Evolutionary conservation across 2,329 filamentous ascomycete genomes (phyloP).

Genomic region (Botryotinia convoluta): DNA sequence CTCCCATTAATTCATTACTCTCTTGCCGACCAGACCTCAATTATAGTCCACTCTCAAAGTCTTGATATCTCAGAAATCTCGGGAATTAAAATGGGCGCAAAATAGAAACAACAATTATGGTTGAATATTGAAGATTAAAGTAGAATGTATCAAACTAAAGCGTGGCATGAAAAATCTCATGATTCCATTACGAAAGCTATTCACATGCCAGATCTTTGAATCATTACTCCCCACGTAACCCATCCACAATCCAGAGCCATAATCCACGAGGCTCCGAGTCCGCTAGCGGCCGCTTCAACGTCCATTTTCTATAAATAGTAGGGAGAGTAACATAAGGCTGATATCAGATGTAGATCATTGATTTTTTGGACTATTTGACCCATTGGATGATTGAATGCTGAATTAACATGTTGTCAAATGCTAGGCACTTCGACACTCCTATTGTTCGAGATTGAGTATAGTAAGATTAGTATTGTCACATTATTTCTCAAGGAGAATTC

Average conservation of each 20-base stretch:
- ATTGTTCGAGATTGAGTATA: not conserved
- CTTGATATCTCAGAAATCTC: not conserved
- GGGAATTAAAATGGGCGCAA: not conserved
- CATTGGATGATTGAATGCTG: not conserved
- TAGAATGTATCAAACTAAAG: not conserved
- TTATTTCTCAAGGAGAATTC: not conserved
- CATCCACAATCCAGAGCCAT: not conserved
- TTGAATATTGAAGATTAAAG: not conserved
- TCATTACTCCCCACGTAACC: not conserved
- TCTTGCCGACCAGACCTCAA: not conserved
- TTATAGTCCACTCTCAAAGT: not conserved
- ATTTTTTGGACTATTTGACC: not conserved
- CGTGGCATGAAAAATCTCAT: not conserved
- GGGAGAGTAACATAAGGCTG: not conserved
- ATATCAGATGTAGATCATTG: not conserved
- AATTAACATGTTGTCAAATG: not conserved
- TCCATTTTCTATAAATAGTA: not conserved
- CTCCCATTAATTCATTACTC: not conserved
- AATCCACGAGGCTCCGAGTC: not conserved
- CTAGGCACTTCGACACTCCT: not conserved
- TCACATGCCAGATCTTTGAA: conserved; percentile 10
- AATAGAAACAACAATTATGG: not conserved
- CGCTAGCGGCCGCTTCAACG: not conserved
- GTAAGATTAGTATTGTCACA: not conserved
- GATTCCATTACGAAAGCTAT: not conserved